Base-by-base conservation (phyloP, 2,329 filamentous ascomycete species). In the Dactylellina cionopaga region DNA sequence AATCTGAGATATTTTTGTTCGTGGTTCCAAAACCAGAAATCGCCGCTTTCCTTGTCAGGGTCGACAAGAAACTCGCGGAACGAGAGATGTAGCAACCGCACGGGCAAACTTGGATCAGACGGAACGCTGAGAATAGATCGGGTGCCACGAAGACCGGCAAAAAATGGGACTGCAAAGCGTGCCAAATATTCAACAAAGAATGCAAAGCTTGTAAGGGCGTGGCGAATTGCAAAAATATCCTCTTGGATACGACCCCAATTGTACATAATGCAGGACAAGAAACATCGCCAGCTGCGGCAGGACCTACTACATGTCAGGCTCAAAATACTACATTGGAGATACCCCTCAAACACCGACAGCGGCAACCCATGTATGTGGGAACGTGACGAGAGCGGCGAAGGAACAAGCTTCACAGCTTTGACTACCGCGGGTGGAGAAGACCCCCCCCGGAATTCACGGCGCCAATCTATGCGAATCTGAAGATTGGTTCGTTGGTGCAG, bases 101-200 rank as follows among this genome's bases (percentile, higher is more conserved):
- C 35, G 5, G 52, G 35, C 13, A 58, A n/a, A 2, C 17, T 33
- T 44, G 24, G 11, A 19, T 41, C n/a, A 1, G 51, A 56, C 13
- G 52, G 35, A 13, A 44, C 13, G 13, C 11, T 17, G 1, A 58
- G 3, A 19, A 58, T 35, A 17, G 52, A 58, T n/a, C n/a, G n/a
- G 25, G 24, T 1, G 58, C 58, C 1, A 52, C 10, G 24, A 35
- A 33, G 1, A 46, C 44, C 5, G 58, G 58, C 0, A 35, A 62
- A 13, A 62, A 62, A 43, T 62, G 58, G 58, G 41, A 31, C 13
- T 62, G 58, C 35, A 62, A 35, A 27, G 49, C 47, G 27, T 59
- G 55, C 15, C 55, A 39, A 3, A 59, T 59, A 7, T 59, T 47
- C 41, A 39, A 58, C 27, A 22, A 44, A 15, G 54, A 58, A 24